Evolutionary conservation across 1,284 basidiomycete genomes (phyloP).

Genomic region (Ceratobasidium sp.): DNA sequence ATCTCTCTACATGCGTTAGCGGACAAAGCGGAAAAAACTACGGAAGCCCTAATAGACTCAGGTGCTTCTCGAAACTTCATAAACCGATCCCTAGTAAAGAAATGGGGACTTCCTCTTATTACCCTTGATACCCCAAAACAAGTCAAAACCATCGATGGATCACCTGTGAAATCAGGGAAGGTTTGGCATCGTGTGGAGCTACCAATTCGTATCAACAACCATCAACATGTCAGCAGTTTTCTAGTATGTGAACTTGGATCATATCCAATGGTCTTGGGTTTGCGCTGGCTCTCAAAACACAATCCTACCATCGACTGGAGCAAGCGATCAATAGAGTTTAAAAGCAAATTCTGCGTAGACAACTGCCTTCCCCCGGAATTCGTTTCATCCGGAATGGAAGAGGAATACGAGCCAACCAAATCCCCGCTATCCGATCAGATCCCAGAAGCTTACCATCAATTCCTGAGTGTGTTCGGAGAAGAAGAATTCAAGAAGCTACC

Average conservation of each 20-base stretch:
- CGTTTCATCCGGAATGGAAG: too few species aligned
- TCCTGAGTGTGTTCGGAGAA: constrained; percentile 12
- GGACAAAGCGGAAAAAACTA: background rate
- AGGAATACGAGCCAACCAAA: too few species aligned
- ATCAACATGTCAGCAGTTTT: too few species aligned
- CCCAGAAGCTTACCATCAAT: too few species aligned
- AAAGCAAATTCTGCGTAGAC: too few species aligned
- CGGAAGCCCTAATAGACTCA: constrained; percentile 16
- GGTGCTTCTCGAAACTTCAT: constrained; percentile 15
- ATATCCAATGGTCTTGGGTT: too few species aligned
- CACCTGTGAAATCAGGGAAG: background rate
- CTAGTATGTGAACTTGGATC: too few species aligned
- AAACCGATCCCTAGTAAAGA: background rate
- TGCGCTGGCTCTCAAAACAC: too few species aligned
- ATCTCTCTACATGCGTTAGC: background rate
- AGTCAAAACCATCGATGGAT: background rate
- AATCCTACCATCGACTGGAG: too few species aligned
- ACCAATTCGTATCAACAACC: background rate
- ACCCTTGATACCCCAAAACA: background rate
- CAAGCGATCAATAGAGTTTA: too few species aligned
- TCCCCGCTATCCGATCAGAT: too few species aligned
- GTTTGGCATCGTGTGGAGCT: constrained; percentile 7
- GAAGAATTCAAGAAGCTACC: constrained; percentile 12
- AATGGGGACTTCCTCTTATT: background rate
- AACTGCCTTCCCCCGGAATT: too few species aligned